Base-by-base conservation (phyloP, 441 rosid genomes). In the Gossypium gossypioides region DNA sequence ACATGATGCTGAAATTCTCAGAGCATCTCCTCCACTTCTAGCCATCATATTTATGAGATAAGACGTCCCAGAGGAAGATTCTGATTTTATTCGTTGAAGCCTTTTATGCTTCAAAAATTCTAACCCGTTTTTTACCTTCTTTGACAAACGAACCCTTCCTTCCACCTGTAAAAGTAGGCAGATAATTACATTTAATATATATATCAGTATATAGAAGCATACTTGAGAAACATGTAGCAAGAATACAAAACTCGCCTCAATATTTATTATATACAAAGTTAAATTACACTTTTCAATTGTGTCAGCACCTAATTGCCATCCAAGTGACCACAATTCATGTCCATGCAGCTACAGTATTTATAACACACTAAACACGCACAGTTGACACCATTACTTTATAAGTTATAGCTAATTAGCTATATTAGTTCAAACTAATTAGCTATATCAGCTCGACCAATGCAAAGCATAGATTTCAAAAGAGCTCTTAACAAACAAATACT, bases 21-120 rank as follows among this genome's bases (percentile, higher is more conserved):
- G 77, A 65, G 93, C 86, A 84, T 93, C 98, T 67, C 97, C 96
- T 61, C 95, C 96, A 57, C 96, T 93, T 83, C 97, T 85, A 77
- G 84, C 83, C 88, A 87, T 80, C 77, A 80, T 78, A 24, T 75
- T 85, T 64, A 79, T 57, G 54, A 77, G 46, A 72, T 84, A 79
- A 56, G 69, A 74, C 57, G 85, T 76, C 81, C 81, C 93, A 74
- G 76, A 76, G 65, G 62, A 76, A 73, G 85, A 62, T 75, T 79
- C 89, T 72, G 89, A 54, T 84, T 86, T 93, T 88, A 85, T 77
- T 72, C 82, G 85, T 73, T 86, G 89, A 80, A 85, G 96, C 86
- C 89, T 86, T 81, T 87, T 96, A 71, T 80, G 89, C 87, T 90
- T 96, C 87, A 93, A 83, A 77, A 73, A 80, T 74, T 96, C 93